These are phyloP conservation scores for Ogataea degrootiae DNA, from an alignment of 805 yeast genomes.

Conservation along the genomic window DNA sequence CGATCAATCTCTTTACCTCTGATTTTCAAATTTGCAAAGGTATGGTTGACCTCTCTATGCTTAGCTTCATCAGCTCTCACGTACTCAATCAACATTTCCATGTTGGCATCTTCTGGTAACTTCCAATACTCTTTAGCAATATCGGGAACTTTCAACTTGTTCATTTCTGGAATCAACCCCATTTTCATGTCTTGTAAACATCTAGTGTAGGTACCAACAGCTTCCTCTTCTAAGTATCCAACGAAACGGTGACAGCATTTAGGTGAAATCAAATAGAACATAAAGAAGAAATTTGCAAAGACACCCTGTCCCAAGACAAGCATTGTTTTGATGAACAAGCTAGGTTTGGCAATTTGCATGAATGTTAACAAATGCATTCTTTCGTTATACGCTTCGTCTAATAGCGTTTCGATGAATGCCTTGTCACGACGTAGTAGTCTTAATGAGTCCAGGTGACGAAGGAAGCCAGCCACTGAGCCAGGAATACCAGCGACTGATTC, in stretches of 20 bases:
- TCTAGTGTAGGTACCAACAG: conserved; percentile 64
- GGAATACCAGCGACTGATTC: conserved; percentile 80
- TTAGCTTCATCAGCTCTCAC: conserved; percentile 76
- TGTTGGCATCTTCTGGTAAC: conserved; percentile 44
- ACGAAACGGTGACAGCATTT: conserved; percentile 69
- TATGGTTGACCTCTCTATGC: conserved; percentile 76
- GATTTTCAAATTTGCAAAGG: conserved; percentile 56
- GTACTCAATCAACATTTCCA: conserved; percentile 55
- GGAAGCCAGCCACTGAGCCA: conserved; percentile 69
- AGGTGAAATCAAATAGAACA: conserved; percentile 54
- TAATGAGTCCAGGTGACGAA: conserved; percentile 62
- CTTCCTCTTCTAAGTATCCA: conserved; percentile 75
- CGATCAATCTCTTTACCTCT: conserved; percentile 40
- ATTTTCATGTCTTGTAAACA: conserved; percentile 48
- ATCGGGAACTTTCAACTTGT: conserved; percentile 43
- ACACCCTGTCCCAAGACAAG: conserved; percentile 66
- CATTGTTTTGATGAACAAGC: conserved; percentile 48
- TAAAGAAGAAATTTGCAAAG: conserved; percentile 61
- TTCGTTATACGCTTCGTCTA: conserved; percentile 75
- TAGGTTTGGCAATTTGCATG: conserved; percentile 59
- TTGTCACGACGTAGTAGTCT: conserved; percentile 60
- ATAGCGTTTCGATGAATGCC: conserved; percentile 70
- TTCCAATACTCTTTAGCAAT: conserved; percentile 65
- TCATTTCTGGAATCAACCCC: conserved; percentile 47
- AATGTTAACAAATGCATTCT: conserved; percentile 73